Evolutionary conservation across 2,329 filamentous ascomycete species (phyloP), one percentile per base, ranked within the genome.

Genomic region (Pseudocercospora pini-densiflorae): DNA sequence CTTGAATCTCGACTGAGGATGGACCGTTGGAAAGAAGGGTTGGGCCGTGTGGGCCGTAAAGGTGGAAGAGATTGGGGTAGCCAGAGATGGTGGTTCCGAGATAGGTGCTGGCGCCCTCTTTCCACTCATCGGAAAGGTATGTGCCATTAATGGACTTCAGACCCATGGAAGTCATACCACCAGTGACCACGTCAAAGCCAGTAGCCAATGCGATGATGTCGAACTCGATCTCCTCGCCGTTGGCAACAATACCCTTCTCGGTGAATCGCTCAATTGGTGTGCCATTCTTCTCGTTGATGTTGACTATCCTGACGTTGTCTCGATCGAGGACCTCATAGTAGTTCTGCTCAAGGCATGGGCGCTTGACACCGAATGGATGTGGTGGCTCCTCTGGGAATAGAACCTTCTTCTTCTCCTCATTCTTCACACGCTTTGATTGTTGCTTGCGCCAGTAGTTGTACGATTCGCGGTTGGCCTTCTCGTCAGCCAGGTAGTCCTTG

Each of bases 381-480:
- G 80, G 80, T 19, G 79, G 78, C 69, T 81, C 74, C 16, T 80
- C 71, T 0, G 82, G 82, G 7, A 81, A 81, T n/a, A 84, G 72
- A 12, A 83, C 78, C 51, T 83, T 81, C 33, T 79, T 77, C 77
- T 83, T 83, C 64, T 74, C 73, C 0, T 79, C 77, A 67, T 83
- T 79, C 29, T 77, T 75, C 63, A 84, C 81, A 19, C 82, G 77
- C 5, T 76, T 75, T 4, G 79, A 77, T 3, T 78, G 79, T 72
- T 81, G 80, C 74, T 81, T 81, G 2, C 76, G 78, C 82, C 82
- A 84, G 75, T 81, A 83, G 58, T 82, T 76, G 71, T 83, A 84
- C 1, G 81, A 79, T 59, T 80, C 74, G 6, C 77, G 74, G 59
- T 84, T 84, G 29, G 80, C 79, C 62, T 79, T 75, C 64, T 76